Percentiles rank a stretch among this genome's conserved stretches.
Evolutionary conservation across 2,329 filamentous ascomycete genomes (phyloP).

Genomic region (Cladophialophora exuberans): DNA sequence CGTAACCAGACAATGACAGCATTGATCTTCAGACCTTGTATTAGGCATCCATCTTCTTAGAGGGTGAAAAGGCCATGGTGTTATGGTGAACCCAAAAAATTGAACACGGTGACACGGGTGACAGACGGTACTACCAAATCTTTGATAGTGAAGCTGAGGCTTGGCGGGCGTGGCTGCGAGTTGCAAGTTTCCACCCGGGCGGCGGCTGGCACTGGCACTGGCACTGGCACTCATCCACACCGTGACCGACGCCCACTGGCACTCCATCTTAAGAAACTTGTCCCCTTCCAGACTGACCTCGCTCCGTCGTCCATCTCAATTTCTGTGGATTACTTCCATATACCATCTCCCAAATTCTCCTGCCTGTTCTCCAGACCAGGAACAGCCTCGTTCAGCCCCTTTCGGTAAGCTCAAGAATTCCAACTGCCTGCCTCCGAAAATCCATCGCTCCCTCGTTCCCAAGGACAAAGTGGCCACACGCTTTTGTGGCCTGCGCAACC

Average conservation of each 20-base stretch:
- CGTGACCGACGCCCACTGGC: too few relatives aligned
- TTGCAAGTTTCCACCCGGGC: too few relatives aligned
- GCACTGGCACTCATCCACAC: background rate
- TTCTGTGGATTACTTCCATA: slow-evolving; percentile 20
- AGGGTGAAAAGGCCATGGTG: too few relatives aligned
- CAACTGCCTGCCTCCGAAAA: slow-evolving; percentile 29
- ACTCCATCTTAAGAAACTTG: slow-evolving; percentile 24
- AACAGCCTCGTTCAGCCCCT: slow-evolving; percentile 21
- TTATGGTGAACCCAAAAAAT: too few relatives aligned
- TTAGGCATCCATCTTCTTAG: too few relatives aligned
- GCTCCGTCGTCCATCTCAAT: slow-evolving; percentile 21
- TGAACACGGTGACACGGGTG: too few relatives aligned
- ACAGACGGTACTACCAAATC: too few relatives aligned
- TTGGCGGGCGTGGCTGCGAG: too few relatives aligned
- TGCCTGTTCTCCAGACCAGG: slow-evolving; percentile 17
- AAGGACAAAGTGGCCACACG: slow-evolving; percentile 36
- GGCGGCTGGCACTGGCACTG: too few relatives aligned
- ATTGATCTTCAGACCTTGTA: too few relatives aligned
- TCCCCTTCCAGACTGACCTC: slow-evolving; percentile 19
- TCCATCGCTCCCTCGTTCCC: slow-evolving; percentile 13
- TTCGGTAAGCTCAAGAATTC: slow-evolving; percentile 31
- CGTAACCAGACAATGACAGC: too few relatives aligned
- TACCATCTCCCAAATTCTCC: slow-evolving; percentile 25
- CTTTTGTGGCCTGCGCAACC: slow-evolving; percentile 20
- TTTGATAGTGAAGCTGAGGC: too few relatives aligned